Percentiles rank a stretch among this genome's conserved stretches.
Conservation (phyloP, 169 alveolate genomes). For the Eimeria tenella region DNA sequence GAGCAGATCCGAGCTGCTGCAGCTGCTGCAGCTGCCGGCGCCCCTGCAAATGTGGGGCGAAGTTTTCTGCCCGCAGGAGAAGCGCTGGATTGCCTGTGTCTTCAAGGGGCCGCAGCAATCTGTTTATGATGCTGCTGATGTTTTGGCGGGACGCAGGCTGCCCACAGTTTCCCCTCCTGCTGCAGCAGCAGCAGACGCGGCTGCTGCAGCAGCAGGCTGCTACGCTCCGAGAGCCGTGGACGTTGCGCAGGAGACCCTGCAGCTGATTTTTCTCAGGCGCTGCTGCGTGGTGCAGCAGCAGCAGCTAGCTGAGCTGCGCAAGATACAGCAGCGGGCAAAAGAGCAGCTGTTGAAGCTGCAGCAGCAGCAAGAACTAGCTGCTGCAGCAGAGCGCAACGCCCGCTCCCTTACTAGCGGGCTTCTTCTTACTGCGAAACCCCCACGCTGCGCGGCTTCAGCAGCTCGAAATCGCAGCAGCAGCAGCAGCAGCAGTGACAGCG, state of each 20-base stretch:
- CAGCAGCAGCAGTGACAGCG: constrained; percentile 47
- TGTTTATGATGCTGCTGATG: constrained; percentile 61
- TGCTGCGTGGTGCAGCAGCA: constrained; percentile 43
- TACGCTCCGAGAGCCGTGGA: background rate
- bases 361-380: constrained; percentile 25
- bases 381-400: constrained; percentile 3
- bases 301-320: background rate
- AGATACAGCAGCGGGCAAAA: too few species aligned
- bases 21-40: constrained; percentile 54
- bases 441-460: background rate
- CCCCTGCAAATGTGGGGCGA: constrained; percentile 62
- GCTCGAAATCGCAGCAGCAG: background rate
- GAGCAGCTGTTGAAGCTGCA: background rate
- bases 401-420: constrained; percentile 38
- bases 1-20: constrained; percentile 40
- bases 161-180: constrained; percentile 28
- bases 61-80: background rate
- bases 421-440: constrained; percentile 36
- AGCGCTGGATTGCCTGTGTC: constrained; percentile 56
- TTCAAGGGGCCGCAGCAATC: constrained; percentile 8
- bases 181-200: background rate
- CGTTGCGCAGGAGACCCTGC: constrained; percentile 31
- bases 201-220: constrained; percentile 6
- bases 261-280: constrained; percentile 29
- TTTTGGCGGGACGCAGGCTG: background rate